A percentile compares a stretch with the other conserved stretches of the same genome.
Evolutionary conservation across 495 filamentous ascomycete genomes (phyloP).

Genomic region (Niebla homalea): DNA sequence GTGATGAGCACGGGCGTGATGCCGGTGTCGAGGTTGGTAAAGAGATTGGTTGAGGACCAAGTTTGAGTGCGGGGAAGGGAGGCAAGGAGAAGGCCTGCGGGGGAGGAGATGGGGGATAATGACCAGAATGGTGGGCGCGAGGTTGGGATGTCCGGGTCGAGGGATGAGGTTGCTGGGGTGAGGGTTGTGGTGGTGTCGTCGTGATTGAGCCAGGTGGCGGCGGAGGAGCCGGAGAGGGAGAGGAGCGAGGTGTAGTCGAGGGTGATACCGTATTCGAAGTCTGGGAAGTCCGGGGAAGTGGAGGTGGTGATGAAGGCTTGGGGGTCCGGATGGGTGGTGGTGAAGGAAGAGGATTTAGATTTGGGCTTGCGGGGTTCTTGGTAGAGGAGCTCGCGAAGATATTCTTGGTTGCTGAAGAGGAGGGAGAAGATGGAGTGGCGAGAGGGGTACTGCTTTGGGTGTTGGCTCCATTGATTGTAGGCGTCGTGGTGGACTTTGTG

Average conservation of each 20-base stretch:
- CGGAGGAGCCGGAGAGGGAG: constrained; percentile 20
- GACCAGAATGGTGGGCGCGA: constrained; percentile 30
- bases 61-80: constrained; percentile 22
- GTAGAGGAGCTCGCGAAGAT: constrained; percentile 37
- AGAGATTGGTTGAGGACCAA: constrained; percentile 37
- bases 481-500: constrained; percentile 35
- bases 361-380: constrained; percentile 25
- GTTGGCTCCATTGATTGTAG: constrained; percentile 28
- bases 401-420: constrained; percentile 47
- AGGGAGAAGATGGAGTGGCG: constrained; percentile 40
- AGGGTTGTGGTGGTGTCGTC: not conserved
- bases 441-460: constrained; percentile 20
- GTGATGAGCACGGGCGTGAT: constrained; percentile 39
- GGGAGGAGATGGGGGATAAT: constrained; percentile 18
- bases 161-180: not conserved
- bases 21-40: constrained; percentile 37
- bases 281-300: constrained; percentile 26
- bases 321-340: constrained; percentile 8
- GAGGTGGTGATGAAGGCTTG: constrained; percentile 26
- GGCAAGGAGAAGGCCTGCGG: constrained; percentile 30
- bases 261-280: constrained; percentile 44
- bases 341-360: constrained; percentile 21
- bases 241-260: constrained; percentile 43
- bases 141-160: not conserved
- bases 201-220: not conserved